Percentiles rank a stretch among this genome's conserved stretches.
Conservation (phyloP, 2,329 filamentous ascomycete genomes). For the Colletotrichum noveboracense region DNA sequence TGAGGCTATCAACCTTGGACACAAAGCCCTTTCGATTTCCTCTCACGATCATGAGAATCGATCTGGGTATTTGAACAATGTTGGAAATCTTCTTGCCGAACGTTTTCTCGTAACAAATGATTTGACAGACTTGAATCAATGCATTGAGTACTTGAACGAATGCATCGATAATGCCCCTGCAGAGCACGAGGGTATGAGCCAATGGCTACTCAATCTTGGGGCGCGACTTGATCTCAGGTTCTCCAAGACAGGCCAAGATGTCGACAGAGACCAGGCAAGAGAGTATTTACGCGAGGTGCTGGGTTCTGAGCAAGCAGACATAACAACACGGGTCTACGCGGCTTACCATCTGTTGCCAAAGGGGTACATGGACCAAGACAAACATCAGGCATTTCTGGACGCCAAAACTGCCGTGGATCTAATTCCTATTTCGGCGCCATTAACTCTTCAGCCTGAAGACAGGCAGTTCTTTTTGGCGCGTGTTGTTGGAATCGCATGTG, state of each 20-base stretch:
- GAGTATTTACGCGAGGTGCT: rapidly evolving
- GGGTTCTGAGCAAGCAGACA: neutral
- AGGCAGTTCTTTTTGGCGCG: constrained; percentile 23
- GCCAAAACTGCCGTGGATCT: neutral
- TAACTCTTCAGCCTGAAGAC: constrained; percentile 8
- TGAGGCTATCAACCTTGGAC: neutral
- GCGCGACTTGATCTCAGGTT: neutral
- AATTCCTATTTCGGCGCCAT: rapidly evolving
- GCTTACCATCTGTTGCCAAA: neutral
- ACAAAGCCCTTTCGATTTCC: rapidly evolving
- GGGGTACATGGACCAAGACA: neutral
- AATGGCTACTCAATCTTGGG: neutral
- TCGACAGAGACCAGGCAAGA: neutral
- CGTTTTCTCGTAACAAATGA: rapidly evolving
- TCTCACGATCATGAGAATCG: rapidly evolving
- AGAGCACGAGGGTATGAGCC: neutral
- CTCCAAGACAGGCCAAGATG: neutral
- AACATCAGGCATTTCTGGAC: neutral
- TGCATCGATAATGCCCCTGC: too few species aligned
- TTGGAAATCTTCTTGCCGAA: neutral
- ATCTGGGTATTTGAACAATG: neutral
- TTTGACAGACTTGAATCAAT: neutral
- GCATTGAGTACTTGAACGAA: too few species aligned
- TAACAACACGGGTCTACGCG: neutral
- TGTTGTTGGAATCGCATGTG: constrained; percentile 23